Base-by-base conservation (phyloP, 306 rosid genomes). In the Medicago arabica region DNA sequence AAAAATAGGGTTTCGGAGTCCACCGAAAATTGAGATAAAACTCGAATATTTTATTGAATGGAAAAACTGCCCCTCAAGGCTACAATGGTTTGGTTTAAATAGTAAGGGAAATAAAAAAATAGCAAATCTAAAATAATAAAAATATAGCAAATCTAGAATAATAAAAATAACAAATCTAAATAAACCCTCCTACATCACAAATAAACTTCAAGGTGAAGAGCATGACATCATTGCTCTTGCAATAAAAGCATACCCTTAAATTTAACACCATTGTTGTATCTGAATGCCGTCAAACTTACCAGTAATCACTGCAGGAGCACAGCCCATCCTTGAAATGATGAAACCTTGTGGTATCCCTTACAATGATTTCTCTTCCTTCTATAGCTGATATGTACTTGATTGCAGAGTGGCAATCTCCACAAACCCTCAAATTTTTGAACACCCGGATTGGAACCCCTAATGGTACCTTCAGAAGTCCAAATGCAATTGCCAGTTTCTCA, bases 391-490 rank as follows among this genome's bases (percentile, higher is more conserved):
- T 88, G 77, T 89, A 89, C 88, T 89, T 93, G 53, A 81, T 83
- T 40, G 98, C 97, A 41, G 78, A 62, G 77, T 93, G 98, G 75
- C 98, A 93, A 82, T 91, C 97, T 54, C 98, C 98, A 81, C 96
- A 89, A 9, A 93, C 87, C 82, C 98, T 91, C 87, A 86, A 81
- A 90, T 93, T 93, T 60, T 91, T 93, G 59, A 93, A 90, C 47
- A 93, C 88, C 25, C 92, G 86, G 49, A 93, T 89, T 38, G 91
- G 93, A 75, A 72, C 77, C 54, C 89, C 93, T 4, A 57, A 28
- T 9, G 92, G 87, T 72, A 84, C 74, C 60, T 86, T 87, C n/a
- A 93, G 34, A 73, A 93, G 88, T 71, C 97, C 97, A 9, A 85
- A 89, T 23, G 92, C 95, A 79, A 93, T 88, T 71, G 98, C 98